Evolutionary conservation across 2,329 filamentous ascomycete species (phyloP).

Genomic region (Capronia americana): DNA sequence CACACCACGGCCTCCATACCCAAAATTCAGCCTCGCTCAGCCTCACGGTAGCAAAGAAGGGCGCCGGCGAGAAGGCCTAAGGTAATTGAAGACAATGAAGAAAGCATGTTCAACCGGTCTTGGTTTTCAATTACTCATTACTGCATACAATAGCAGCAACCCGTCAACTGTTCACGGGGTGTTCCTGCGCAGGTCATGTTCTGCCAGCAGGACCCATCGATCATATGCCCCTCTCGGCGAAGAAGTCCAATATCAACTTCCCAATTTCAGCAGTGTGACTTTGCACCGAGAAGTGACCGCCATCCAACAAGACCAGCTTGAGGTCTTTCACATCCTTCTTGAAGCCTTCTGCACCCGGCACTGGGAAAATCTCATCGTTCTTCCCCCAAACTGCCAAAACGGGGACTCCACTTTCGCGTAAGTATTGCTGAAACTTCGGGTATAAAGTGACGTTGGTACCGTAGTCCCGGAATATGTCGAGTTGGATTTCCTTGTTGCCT

Average conservation of each 20-base stretch:
- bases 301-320: conserved; percentile 60
- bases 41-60: no score
- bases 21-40: no score
- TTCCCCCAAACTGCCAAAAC: conserved; percentile 66
- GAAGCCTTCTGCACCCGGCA: conserved; percentile 61
- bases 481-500: conserved; percentile 60
- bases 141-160: no score
- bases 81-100: no score
- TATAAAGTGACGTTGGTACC: conserved; percentile 62
- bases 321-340: conserved; percentile 57
- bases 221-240: conserved; percentile 38
- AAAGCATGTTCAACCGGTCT: no score
- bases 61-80: no score
- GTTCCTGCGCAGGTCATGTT: not conserved
- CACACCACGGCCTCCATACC: no score
- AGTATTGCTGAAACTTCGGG: conserved; percentile 62
- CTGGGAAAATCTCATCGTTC: conserved; percentile 56
- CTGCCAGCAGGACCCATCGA: not conserved
- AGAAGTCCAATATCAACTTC: conserved; percentile 46
- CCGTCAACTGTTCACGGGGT: not conserved
- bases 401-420: conserved; percentile 58
- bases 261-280: conserved; percentile 49
- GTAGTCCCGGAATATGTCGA: conserved; percentile 66
- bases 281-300: conserved; percentile 63
- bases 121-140: no score